Base-by-base conservation (phyloP, 2,329 filamentous ascomycete genomes). In the Lojkania enalia region DNA sequence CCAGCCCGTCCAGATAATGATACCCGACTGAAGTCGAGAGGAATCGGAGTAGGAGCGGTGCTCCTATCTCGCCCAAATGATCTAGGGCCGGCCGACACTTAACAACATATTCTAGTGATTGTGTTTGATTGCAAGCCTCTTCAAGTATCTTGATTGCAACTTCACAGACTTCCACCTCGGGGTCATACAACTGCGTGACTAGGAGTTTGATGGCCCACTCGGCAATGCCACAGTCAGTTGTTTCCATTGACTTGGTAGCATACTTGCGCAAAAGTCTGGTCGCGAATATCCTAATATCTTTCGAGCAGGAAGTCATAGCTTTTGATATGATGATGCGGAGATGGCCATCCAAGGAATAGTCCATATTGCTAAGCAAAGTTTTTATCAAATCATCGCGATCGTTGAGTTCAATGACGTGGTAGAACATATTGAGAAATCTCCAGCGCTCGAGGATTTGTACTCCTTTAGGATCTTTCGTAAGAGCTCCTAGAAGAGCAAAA, bases 401-500 rank as follows among this genome's bases (percentile, higher is more conserved):
- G 58, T 88, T 90, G 33, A 96, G 77, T 63, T 97, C 92, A 46
- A 96, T 82, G 49, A 99, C 96, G 70, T 97, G 94, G 66, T 99
- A 99, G 78, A 97, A 95, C 90, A 99, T 99, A 70, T 97, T 97
- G 73, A 96, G 91, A 79, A 99, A 95, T 58, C 90, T 89, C 92
- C 94, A 97, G 58, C 90, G 80, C 67, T 97, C 92, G 63, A 99
- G 82, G 73, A 99, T 92, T 49, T 87, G 84, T 18, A 97, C 78
- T 0, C 94, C 94, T 57, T 86, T 88, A 0, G 81, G 74, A 60
- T 96, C 90, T 41, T 86, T 86, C 58, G 87, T 97, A 46, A 99
- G 73, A 9, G 89, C 85, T 5, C 94, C 95, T 2, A 99, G 75
- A 77, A 99, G 89, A 12, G 90, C 83, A 67, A 99, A 96, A 69